Evolutionary conservation across 2,329 filamentous ascomycete species (phyloP).

Genomic region (Aphanocladium album): DNA sequence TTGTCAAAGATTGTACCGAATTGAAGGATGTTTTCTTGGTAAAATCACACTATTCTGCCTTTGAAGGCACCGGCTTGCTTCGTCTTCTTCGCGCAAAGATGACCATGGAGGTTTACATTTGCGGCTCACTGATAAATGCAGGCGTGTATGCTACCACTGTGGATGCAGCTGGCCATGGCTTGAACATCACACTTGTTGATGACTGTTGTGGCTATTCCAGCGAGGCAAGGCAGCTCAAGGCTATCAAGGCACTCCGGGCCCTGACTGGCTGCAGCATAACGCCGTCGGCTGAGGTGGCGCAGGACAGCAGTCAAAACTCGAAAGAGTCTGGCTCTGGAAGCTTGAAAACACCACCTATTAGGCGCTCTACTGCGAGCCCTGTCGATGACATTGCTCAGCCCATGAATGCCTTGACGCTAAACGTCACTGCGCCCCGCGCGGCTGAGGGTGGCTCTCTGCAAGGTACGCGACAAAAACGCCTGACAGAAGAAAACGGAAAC

Average conservation of each 20-base stretch:
- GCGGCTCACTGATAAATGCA: conserved; percentile 79
- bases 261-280: conserved; percentile 68
- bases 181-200: conserved; percentile 79
- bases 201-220: conserved; percentile 83
- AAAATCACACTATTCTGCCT: conserved; percentile 86
- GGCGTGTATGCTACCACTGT: conserved; percentile 88
- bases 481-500: conserved; percentile 15
- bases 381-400: conserved; percentile 23
- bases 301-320: neutral
- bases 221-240: conserved; percentile 62
- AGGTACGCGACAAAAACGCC: conserved; percentile 14
- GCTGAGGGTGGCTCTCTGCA: conserved; percentile 16
- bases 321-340: neutral
- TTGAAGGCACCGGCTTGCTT: conserved; percentile 68
- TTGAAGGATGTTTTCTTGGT: conserved; percentile 47
- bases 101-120: conserved; percentile 84
- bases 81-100: conserved; percentile 76
- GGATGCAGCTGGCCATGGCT: conserved; percentile 82
- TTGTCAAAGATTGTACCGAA: conserved; percentile 31
- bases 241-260: conserved; percentile 65
- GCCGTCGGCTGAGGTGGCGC: conserved; percentile 53
- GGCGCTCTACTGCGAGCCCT: conserved; percentile 13
- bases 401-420: conserved; percentile 28
- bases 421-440: conserved; percentile 18
- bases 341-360: neutral